These are phyloP conservation scores for Talaromyces islandicus DNA, from an alignment of 2,329 filamentous ascomycete species.

Conservation along the genomic window DNA sequence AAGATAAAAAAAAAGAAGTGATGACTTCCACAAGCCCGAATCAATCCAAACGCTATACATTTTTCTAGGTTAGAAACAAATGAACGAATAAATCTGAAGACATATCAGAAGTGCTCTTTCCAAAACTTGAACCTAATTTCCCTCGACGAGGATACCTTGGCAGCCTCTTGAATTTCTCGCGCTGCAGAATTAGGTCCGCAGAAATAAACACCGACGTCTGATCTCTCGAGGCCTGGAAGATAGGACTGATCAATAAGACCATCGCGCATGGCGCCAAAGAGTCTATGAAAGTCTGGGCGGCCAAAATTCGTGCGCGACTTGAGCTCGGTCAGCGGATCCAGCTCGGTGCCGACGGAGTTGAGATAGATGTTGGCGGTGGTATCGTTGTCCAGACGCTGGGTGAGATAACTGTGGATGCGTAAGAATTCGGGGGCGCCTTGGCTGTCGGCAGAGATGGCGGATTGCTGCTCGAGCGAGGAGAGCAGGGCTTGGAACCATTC, in stretches of 20 bases:
- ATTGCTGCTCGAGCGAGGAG: constrained; percentile 83
- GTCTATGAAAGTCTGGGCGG: constrained; percentile 75
- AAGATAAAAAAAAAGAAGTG: background rate
- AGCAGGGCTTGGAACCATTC: constrained; percentile 98
- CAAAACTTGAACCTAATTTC: constrained; percentile 95
- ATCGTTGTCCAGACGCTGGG: constrained; percentile 84
- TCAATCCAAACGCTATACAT: background rate
- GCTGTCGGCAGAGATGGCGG: constrained; percentile 60
- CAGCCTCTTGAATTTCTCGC: constrained; percentile 76
- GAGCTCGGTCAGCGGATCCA: constrained; percentile 89
- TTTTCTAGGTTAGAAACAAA: background rate
- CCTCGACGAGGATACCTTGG: constrained; percentile 63
- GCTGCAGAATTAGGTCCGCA: constrained; percentile 81
- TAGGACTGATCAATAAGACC: constrained; percentile 83
- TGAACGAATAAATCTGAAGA: constrained; percentile 4
- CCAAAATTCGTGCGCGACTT: constrained; percentile 90
- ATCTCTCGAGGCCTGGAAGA: constrained; percentile 65
- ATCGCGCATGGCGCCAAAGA: constrained; percentile 80
- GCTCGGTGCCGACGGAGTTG: constrained; percentile 81
- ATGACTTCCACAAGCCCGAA: background rate
- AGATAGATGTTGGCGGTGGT: constrained; percentile 95
- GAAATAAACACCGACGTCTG: constrained; percentile 94
- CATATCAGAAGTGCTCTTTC: constrained; percentile 73
- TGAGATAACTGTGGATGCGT: constrained; percentile 96
- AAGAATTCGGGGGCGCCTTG: constrained; percentile 65